phyloP scores from a whole-genome alignment of 306 rosid species.

The apple (Malus domestica) region ASM211411v1 NC_041789.1:27903001-27903500 shows the following conservation, averaged over 20 bases:
- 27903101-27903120: not conserved
- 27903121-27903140: not conserved
- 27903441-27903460: not conserved
- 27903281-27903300: not conserved
- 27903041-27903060: not conserved
- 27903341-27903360: too few species aligned
- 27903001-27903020: not conserved
- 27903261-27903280: not conserved
- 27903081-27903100: not conserved
- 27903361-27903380: too few species aligned
- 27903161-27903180: constrained; percentile 4
- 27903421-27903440: too few species aligned
- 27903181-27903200: not conserved
- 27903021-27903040: not conserved
- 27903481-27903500: not conserved
- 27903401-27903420: too few species aligned
- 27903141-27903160: constrained; percentile 6
- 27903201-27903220: not conserved
- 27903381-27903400: not conserved
- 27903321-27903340: too few species aligned
- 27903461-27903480: not conserved
- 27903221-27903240: not conserved
- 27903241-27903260: not conserved
- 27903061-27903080: not conserved
- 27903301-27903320: not conserved